phyloP scores from a whole-genome alignment of 2,329 filamentous ascomycete species.

The Aspergillus sp. region DNA sequence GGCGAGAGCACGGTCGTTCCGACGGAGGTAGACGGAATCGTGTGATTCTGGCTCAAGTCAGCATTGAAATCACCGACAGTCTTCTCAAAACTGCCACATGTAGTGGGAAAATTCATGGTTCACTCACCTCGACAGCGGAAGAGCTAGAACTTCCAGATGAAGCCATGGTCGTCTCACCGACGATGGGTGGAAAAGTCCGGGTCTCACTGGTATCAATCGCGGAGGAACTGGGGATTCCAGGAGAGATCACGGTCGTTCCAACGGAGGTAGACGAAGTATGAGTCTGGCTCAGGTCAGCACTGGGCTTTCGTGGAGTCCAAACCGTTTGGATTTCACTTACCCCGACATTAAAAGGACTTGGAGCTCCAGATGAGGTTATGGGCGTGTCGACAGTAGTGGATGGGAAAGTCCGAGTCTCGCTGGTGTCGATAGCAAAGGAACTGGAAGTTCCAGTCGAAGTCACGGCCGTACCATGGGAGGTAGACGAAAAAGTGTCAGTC shows the following conservation, averaged over 20 bases:
- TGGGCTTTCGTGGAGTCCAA: no score
- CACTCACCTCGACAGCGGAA: not conserved
- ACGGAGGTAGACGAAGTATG: no score
- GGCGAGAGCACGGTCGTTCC: not conserved
- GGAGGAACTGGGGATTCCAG: no score
- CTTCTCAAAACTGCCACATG: no score
- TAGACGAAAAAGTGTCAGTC: no score
- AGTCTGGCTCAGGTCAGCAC: no score
- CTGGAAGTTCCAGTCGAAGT: not conserved
- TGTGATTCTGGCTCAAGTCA: not conserved
- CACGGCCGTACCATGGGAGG: no score
- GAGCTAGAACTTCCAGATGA: not conserved
- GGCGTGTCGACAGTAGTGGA: not conserved
- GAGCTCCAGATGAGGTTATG: not conserved
- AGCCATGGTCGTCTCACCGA: not conserved
- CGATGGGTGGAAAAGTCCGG: not conserved
- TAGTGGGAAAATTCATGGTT: no score
- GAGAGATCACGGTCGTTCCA: no score
- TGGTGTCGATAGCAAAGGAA: not conserved
- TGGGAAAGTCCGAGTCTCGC: not conserved
- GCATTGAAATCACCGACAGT: no score
- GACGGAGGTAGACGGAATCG: not conserved
- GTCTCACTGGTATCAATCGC: not conserved
- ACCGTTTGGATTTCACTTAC: not conserved
- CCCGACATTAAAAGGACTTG: not conserved